A percentile compares a stretch with the other conserved stretches of the same genome.
These are phyloP conservation scores for Quercus tomentella DNA, from an alignment of 331 rosid species.

Conservation along the genomic window DNA sequence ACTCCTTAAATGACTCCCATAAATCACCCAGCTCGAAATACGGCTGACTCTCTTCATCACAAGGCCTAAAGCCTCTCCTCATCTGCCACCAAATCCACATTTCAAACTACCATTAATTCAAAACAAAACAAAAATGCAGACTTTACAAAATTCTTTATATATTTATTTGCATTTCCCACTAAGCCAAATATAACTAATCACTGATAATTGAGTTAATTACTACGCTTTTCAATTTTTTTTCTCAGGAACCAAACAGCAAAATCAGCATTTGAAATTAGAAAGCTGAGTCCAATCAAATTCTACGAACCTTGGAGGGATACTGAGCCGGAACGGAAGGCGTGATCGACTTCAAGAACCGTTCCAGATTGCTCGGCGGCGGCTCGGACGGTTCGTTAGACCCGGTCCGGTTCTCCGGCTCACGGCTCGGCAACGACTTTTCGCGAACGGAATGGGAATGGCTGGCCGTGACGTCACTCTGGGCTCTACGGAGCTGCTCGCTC, in stretches of 20 bases:
- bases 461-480: conserved; percentile 52
- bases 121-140: neutral
- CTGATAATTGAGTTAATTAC: neutral
- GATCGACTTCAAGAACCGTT: conserved; percentile 66
- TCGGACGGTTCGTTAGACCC: conserved; percentile 30
- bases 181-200: neutral
- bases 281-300: neutral
- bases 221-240: neutral
- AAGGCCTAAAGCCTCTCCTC: conserved; percentile 42
- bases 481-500: conserved; percentile 48
- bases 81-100: conserved; percentile 42
- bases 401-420: conserved; percentile 45
- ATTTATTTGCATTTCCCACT: neutral
- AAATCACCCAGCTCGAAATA: conserved; percentile 70
- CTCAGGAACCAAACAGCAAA: neutral
- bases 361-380: conserved; percentile 56
- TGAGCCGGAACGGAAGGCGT: conserved; percentile 67
- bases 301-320: conserved; percentile 50
- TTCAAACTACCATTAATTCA: neutral
- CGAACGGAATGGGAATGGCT: conserved; percentile 26
- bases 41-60: conserved; percentile 56
- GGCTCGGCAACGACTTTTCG: conserved; percentile 17
- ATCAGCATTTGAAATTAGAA: neutral
- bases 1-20: conserved; percentile 86
- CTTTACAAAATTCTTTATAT: neutral